These are phyloP conservation scores for Casuarina cunninghamiana DNA, from an alignment of 306 rosid species.

Conservation along the genomic window DNA sequence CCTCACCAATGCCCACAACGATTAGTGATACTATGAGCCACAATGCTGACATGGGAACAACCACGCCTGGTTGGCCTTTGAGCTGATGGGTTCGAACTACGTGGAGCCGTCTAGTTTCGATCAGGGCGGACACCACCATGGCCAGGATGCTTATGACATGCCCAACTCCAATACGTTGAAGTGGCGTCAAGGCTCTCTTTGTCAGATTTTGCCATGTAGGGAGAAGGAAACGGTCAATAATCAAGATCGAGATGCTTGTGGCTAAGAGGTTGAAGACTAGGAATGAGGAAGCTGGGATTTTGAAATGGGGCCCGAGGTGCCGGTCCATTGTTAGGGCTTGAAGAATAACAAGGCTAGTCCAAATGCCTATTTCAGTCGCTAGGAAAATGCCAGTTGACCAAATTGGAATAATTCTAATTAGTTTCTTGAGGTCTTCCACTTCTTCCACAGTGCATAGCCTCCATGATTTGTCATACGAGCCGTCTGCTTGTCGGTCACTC, in stretches of 20 bases:
- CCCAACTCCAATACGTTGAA: conserved; percentile 28
- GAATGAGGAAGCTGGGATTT: conserved; percentile 29
- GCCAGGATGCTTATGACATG: conserved; percentile 17
- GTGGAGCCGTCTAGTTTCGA: conserved; percentile 25
- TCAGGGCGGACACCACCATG: conserved; percentile 23
- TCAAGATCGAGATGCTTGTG: conserved; percentile 27
- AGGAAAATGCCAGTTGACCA: conserved; percentile 37
- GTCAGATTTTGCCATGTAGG: conserved; percentile 6
- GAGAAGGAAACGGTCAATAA: conserved; percentile 16
- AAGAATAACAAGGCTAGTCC: conserved; percentile 17
- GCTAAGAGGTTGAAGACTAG: conserved; percentile 30
- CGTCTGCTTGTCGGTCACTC: conserved; percentile 9
- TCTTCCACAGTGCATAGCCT: conserved; percentile 31
- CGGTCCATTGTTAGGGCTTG: conserved; percentile 39
- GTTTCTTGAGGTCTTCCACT: conserved; percentile 38
- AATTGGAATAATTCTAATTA: conserved; percentile 28
- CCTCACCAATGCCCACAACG: conserved; percentile 26
- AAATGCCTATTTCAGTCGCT: conserved; percentile 13
- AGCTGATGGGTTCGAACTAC: not conserved
- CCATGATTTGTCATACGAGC: conserved; percentile 30
- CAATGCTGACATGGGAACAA: conserved; percentile 28
- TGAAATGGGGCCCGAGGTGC: conserved; percentile 24
- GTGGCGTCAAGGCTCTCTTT: conserved; percentile 14
- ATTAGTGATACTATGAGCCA: conserved; percentile 25
- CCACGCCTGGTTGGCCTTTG: conserved; percentile 4